Evolutionary conservation across 441 rosid species (phyloP).

Genomic region (Aleurites moluccanus): DNA sequence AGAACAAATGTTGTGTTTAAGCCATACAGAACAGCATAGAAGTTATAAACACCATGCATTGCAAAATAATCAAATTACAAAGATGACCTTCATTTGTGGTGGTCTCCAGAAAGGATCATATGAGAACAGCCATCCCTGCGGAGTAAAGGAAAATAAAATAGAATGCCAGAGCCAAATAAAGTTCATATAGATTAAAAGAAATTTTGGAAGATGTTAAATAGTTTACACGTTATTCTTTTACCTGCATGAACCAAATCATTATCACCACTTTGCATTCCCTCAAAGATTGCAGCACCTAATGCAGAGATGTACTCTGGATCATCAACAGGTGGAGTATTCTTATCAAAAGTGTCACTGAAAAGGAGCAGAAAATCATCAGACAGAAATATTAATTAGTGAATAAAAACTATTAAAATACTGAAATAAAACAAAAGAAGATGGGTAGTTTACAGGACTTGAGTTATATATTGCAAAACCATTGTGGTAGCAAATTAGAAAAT

Average conservation of each 20-base stretch:
- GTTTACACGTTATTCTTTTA: conserved; percentile 27
- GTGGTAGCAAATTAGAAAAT: conserved; percentile 11
- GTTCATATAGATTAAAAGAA: conserved; percentile 5
- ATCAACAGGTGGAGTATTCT: conserved; percentile 80
- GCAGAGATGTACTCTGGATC: conserved; percentile 67
- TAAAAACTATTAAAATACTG: conserved; percentile 4
- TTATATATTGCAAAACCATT: neutral
- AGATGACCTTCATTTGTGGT: conserved; percentile 68
- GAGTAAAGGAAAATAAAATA: conserved; percentile 20
- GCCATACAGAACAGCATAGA: neutral
- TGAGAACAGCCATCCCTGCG: conserved; percentile 78
- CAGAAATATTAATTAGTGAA: neutral
- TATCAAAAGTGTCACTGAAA: conserved; percentile 77
- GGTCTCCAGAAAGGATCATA: conserved; percentile 87
- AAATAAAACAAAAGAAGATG: neutral
- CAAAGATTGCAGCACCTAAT: conserved; percentile 67
- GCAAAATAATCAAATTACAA: conserved; percentile 7
- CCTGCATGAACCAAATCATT: conserved; percentile 82
- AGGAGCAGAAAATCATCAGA: conserved; percentile 21
- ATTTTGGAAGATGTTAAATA: conserved; percentile 11
- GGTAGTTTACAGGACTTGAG: conserved; percentile 1
- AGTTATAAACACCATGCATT: neutral
- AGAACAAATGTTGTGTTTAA: neutral
- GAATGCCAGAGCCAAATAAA: conserved; percentile 21
- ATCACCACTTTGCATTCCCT: conserved; percentile 72